Evolutionary conservation across 495 filamentous ascomycete genomes (phyloP), one percentile per base, ranked within the genome.

Genomic region (Podospora australis): DNA sequence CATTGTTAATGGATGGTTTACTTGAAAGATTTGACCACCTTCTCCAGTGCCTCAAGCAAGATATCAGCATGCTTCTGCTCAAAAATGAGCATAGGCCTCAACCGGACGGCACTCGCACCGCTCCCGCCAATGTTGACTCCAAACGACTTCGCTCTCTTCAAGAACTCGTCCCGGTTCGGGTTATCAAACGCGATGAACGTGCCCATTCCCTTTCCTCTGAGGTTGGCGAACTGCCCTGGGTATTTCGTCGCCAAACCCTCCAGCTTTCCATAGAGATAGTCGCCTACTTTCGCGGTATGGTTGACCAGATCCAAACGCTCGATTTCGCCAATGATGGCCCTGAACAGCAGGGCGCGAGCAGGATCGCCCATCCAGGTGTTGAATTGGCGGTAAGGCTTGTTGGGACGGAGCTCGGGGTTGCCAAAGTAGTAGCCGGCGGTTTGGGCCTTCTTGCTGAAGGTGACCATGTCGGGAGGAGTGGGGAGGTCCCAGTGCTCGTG

Each of bases 311-410:
- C 77, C 14, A 88, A 72, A 34, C 81, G 74, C 70, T 95, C 81
- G 43, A 98, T 86, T 71, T 97, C 90, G 32, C 87, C 75, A 49
- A 95, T 81, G 68, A 98, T 96, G 55, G 85, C 88, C 47, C 86
- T 80, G 82, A 96, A 98, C 50, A 97, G 78, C 50, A 97, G 72
- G 7, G 88, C 90, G 40, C 88, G 82, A 8, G 87, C 82, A 23
- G 92, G 92, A 71, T 98, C 92, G 64, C 92, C 92, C 90, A 98
- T 96, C 92, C 92, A 98, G 49, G 94, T 98, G 72, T 98, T 98
- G 74, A 97, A 98, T 70, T 98, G 92, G 42, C 92, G 82, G 78
- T 96, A 97, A n/a, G 92, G 89, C 78, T 91, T 91, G 74, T 96
- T 96, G 40, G 92, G 92, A n/a, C 90, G 78, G 49, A 98, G 77